These are phyloP conservation scores for Papiliotrema fonsecae DNA, from an alignment of 1,284 basidiomycete species.

Conservation along the genomic window DNA sequence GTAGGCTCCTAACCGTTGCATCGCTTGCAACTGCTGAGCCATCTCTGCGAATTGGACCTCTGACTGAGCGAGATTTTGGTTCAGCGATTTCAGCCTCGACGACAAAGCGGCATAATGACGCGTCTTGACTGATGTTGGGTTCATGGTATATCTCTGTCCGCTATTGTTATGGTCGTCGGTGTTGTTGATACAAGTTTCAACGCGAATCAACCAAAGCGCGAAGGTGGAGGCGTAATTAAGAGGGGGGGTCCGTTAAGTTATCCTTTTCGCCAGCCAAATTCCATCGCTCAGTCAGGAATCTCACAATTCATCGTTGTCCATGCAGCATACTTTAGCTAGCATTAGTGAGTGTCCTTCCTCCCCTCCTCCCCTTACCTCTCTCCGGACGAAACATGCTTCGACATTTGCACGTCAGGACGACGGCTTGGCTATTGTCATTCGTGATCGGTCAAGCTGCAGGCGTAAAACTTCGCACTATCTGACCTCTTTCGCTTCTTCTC, in stretches of 20 bases:
- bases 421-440: constrained; percentile 5
- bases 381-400: constrained; percentile 27
- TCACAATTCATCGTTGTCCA: background rate
- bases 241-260: too few species aligned
- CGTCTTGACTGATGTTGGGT: constrained; percentile 21
- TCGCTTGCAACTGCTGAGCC: constrained; percentile 34
- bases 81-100: constrained; percentile 32
- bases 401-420: constrained; percentile 44
- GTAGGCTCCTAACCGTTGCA: constrained; percentile 36
- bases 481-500: constrained; percentile 8
- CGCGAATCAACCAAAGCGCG: too few species aligned
- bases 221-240: background rate
- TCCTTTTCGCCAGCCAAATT: background rate
- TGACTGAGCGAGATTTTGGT: constrained; percentile 35
- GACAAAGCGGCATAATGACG: constrained; percentile 45
- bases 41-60: constrained; percentile 36
- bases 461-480: constrained; percentile 34
- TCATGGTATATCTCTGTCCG: background rate
- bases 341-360: too few species aligned
- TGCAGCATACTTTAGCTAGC: too few species aligned
- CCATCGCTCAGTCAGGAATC: background rate
- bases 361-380: too few species aligned
- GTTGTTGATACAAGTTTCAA: background rate
- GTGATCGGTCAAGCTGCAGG: constrained; percentile 16
- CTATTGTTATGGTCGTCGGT: background rate